These are phyloP conservation scores for Peziza echinospora DNA, from an alignment of 495 filamentous ascomycete genomes.

Conservation along the genomic window DNA sequence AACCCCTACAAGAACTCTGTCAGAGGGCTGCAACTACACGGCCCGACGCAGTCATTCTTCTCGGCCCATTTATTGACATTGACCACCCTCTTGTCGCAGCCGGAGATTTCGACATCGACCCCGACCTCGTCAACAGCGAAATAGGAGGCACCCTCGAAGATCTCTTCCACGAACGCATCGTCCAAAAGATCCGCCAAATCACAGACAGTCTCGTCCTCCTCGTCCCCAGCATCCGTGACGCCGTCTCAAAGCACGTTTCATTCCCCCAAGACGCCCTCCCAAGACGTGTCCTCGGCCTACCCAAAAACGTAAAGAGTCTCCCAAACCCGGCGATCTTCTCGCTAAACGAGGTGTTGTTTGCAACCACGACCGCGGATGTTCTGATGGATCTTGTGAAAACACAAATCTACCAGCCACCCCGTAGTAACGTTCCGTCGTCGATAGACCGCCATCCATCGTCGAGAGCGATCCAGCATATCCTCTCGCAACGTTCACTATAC, in stretches of 20 bases:
- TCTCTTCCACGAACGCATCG: constrained; percentile 62
- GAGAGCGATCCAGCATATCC: constrained; percentile 44
- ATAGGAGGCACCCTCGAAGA: constrained; percentile 49
- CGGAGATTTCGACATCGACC: constrained; percentile 68
- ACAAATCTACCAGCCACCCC: constrained; percentile 33
- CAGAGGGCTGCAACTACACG: constrained; percentile 47
- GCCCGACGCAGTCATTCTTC: constrained; percentile 60
- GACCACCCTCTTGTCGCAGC: constrained; percentile 76
- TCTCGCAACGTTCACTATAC: constrained; percentile 77
- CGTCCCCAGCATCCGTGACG: constrained; percentile 71
- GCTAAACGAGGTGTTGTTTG: constrained; percentile 64
- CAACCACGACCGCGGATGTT: constrained; percentile 62
- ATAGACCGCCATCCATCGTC: constrained; percentile 35
- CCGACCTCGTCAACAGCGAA: constrained; percentile 43
- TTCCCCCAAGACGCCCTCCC: constrained; percentile 76
- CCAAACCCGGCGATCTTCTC: constrained; percentile 74
- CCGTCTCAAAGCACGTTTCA: constrained; percentile 56
- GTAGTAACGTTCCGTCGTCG: constrained; percentile 8
- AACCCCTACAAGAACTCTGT: constrained; percentile 63
- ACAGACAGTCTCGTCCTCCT: constrained; percentile 36
- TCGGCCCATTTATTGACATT: constrained; percentile 73
- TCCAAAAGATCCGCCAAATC: constrained; percentile 17
- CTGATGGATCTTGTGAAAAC: constrained; percentile 58
- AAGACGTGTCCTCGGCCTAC: constrained; percentile 39
- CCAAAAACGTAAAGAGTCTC: constrained; percentile 40